Conservation (phyloP, 805 yeast species). For the Saturnispora diversa region DNA sequence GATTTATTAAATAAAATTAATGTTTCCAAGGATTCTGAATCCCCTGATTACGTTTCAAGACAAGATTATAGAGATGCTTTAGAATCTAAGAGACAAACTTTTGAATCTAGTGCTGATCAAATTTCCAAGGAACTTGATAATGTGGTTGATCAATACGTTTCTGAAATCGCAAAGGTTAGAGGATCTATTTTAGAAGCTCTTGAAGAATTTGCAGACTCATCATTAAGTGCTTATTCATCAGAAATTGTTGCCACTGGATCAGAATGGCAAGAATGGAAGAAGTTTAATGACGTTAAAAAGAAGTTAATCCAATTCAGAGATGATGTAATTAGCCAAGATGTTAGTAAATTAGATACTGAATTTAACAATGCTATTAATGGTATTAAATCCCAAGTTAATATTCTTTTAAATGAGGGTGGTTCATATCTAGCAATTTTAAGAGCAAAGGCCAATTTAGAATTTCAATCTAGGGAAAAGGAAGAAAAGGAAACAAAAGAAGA, state of each 20-base stretch:
- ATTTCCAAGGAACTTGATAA: constrained; percentile 28
- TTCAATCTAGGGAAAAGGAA: constrained; percentile 43
- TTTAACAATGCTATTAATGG: constrained; percentile 28
- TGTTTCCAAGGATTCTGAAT: constrained; percentile 10
- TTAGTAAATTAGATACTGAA: constrained; percentile 27
- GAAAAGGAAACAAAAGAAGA: constrained; percentile 9
- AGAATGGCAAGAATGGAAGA: constrained; percentile 52
- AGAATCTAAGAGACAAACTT: constrained; percentile 24
- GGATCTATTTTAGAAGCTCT: constrained; percentile 50
- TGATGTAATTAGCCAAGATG: constrained; percentile 32
- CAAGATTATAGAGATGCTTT: constrained; percentile 40
- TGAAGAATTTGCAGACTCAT: constrained; percentile 66
- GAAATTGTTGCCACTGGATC: constrained; percentile 41
- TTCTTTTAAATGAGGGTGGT: constrained; percentile 51
- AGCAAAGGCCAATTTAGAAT: constrained; percentile 50
- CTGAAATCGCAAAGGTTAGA: constrained; percentile 28
- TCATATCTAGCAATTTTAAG: constrained; percentile 50
- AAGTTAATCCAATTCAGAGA: constrained; percentile 50
- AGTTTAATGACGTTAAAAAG: constrained; percentile 49
- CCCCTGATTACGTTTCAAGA: constrained; percentile 34
- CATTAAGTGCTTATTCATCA: constrained; percentile 56
- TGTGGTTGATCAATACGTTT: constrained; percentile 29
- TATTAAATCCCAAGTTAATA: constrained; percentile 38
- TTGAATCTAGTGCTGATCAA: constrained; percentile 27
- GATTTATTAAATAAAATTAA: constrained; percentile 22